These are phyloP conservation scores for Plasmodium billcollinsi DNA, from an alignment of 169 alveolate species.

Conservation along the genomic window DNA sequence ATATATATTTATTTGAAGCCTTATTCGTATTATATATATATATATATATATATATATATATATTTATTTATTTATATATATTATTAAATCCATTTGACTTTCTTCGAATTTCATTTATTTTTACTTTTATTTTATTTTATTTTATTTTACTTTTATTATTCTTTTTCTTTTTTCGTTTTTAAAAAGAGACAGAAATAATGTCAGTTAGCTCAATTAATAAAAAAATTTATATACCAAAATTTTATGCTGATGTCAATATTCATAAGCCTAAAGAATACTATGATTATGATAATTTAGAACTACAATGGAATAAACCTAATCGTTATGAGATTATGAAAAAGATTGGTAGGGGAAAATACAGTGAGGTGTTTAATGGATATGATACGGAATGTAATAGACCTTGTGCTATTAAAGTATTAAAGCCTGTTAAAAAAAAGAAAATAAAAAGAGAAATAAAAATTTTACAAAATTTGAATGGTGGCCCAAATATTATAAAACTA, in stretches of 20 bases:
- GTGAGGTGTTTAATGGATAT: slow-evolving; percentile 98
- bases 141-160: no score
- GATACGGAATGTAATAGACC: slow-evolving; percentile 84
- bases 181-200: slow-evolving; percentile 17
- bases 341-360: slow-evolving; percentile 99
- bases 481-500: slow-evolving; percentile 95
- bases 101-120: no score
- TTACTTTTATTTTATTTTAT: no score
- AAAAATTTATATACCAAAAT: slow-evolving; percentile 81
- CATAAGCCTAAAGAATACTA: slow-evolving; percentile 92
- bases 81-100: no score
- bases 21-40: background rate
- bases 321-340: slow-evolving; percentile 95
- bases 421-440: slow-evolving; percentile 98
- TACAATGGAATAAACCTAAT: slow-evolving; percentile 94
- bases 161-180: no score
- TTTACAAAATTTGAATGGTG: slow-evolving; percentile 95
- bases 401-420: slow-evolving; percentile 96
- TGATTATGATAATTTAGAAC: slow-evolving; percentile 92
- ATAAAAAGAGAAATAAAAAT: slow-evolving; percentile 98
- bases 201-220: slow-evolving; percentile 56
- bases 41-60: background rate
- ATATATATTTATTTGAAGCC: background rate
- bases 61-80: background rate
- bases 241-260: slow-evolving; percentile 89